These are phyloP conservation scores for Lachancea fermentati DNA, from an alignment of 805 yeast genomes.

Conservation along the genomic window DNA sequence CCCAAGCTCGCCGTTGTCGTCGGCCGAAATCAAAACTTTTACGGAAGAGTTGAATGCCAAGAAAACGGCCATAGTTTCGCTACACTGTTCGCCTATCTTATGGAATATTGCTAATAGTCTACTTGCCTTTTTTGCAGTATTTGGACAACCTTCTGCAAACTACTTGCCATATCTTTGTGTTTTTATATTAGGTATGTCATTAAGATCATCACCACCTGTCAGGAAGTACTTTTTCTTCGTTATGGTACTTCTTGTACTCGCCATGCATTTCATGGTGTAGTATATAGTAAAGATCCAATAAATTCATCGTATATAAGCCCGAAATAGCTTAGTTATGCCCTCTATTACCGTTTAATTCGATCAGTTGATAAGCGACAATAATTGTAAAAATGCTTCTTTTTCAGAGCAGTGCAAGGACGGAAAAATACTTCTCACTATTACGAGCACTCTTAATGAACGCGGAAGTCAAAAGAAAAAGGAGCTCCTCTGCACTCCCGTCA, in stretches of 20 bases:
- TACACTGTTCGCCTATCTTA: not conserved
- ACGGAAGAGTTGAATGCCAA: conserved; percentile 19
- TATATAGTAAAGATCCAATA: no score
- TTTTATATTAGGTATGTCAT: not conserved
- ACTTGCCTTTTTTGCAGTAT: not conserved
- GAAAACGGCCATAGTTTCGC: not conserved
- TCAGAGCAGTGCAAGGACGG: no score
- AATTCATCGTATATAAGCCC: no score
- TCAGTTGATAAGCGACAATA: no score
- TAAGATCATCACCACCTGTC: not conserved
- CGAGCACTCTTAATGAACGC: no score
- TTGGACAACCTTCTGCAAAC: not conserved
- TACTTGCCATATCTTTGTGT: not conserved
- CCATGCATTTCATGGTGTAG: not conserved
- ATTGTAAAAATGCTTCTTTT: no score
- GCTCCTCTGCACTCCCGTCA: conserved; percentile 9
- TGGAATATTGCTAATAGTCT: not conserved
- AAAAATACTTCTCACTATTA: no score
- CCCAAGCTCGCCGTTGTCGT: not conserved
- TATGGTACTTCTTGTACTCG: not conserved
- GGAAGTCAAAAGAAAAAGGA: conserved; percentile 6
- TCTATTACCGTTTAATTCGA: no score
- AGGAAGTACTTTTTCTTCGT: not conserved
- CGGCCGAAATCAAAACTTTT: not conserved
- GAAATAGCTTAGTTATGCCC: no score